Base-by-base conservation (phyloP, 371 early-diverging fungal species). In the Mucor racemosus region DNA sequence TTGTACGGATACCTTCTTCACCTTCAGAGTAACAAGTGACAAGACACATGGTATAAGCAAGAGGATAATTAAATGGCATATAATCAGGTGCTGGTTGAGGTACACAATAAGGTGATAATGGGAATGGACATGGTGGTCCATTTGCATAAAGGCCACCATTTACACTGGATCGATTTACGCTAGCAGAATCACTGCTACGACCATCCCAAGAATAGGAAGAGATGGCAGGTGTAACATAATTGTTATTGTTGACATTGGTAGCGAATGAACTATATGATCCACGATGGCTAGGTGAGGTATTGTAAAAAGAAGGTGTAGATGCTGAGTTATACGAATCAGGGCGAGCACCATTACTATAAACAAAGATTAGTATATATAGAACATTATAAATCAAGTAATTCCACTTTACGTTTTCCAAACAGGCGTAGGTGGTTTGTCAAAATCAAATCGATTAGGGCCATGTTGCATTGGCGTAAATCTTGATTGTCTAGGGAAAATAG, bases 21-120 rank as follows among this genome's bases (percentile, higher is more conserved):
- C 96, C 93, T 79, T 97, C 99, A 15, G 95, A 94, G 75, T 98
- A 98, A 69, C 94, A 93, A 0, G 97, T 95, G 1, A 94, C 91
- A 33, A 94, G 73, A 39, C 90, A 84, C 59, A 94, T 82, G 14
- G 92, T 91, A 72, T 92, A 89, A 5, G 90, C 88, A 34, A 91
- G 75, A 3, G 82, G 79, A 66, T 90, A 91, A 64, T 91, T 82
- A 71, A 85, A 92, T 1, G 90, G 91, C 80, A 84, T 80, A 64
- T 76, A 86, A 33, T 80, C 78, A 0, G 76, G 74, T 11, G 83
- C 76, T 4, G 90, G 87, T 36, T 84, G 86, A 15, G 65, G 69
- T 3, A 84, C 61, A 1, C 65, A 77, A 64, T 80, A 62, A 4
- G 69, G 74, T 4, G 81, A 80, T 7, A 84, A 41, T 3, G 81